phyloP scores from a whole-genome alignment of 1,284 basidiomycete species.

The Puccinia triticina region DNA sequence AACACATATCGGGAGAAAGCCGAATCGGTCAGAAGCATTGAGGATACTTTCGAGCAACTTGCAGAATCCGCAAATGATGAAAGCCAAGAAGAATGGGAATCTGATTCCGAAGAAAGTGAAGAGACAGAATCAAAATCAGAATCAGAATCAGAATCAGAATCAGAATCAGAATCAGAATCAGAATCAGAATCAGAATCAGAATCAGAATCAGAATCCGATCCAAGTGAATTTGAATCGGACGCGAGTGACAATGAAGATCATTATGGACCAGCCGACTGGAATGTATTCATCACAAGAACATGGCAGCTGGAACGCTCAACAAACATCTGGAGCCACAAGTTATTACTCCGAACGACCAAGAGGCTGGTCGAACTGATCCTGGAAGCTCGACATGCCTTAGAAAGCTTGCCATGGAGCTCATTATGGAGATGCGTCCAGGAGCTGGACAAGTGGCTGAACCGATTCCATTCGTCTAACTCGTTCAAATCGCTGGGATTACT shows the following conservation, averaged over 20 bases:
- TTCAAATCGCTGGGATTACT: not conserved
- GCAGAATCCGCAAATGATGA: not conserved
- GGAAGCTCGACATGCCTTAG: not conserved
- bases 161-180: not conserved
- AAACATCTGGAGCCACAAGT: not conserved
- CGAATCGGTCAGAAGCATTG: too few species aligned
- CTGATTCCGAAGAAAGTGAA: not conserved
- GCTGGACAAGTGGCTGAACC: constrained; percentile 6
- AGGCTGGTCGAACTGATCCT: not conserved
- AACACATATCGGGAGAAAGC: too few species aligned
- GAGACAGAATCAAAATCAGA: not conserved
- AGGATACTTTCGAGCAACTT: too few species aligned
- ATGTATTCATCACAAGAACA: not conserved
- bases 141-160: not conserved
- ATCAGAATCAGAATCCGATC: too few species aligned
- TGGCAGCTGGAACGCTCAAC: too few species aligned
- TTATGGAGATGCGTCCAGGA: constrained; percentile 20
- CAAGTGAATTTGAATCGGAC: not conserved
- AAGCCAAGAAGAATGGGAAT: not conserved
- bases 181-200: constrained; percentile 11
- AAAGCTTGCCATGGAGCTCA: not conserved
- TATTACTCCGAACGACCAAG: not conserved
- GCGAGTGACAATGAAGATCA: not conserved
- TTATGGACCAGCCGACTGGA: not conserved
- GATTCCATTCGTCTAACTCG: not conserved